phyloP scores from a whole-genome alignment of 176 grass and related monocot genomes.

The Oryza brachyantha region DNA sequence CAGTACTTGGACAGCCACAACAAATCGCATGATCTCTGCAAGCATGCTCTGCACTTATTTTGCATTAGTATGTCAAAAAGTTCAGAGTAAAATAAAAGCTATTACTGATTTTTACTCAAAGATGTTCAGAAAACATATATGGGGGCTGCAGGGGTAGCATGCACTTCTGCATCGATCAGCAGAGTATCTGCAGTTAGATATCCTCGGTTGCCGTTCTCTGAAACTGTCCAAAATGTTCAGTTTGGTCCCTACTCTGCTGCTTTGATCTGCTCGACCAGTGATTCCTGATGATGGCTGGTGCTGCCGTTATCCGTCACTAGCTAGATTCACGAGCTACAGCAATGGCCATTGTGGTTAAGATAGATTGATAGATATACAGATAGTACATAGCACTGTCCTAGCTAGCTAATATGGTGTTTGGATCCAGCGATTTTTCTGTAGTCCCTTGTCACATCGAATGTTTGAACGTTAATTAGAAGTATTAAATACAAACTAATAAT shows the following conservation, averaged over 20 bases:
- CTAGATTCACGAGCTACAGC: not conserved
- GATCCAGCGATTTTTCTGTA: no score
- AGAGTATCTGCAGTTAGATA: not conserved
- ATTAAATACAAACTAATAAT: no score
- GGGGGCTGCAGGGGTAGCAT: no score
- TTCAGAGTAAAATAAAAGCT: not conserved
- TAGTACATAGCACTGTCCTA: not conserved
- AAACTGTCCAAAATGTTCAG: slow-evolving; percentile 6
- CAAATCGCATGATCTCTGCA: not conserved
- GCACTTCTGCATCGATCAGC: no score
- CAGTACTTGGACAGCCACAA: not conserved
- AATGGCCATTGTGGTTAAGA: not conserved
- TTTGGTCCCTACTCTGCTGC: slow-evolving; percentile 16
- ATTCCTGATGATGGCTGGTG: not conserved
- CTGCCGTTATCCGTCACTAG: not conserved
- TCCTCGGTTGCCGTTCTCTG: slow-evolving; percentile 7
- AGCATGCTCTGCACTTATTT: no score
- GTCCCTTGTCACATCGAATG: no score
- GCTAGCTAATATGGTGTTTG: no score
- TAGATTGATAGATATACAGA: not conserved
- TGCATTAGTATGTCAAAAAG: no score
- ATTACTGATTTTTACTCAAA: no score
- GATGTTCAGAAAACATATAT: not conserved
- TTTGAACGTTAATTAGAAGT: no score
- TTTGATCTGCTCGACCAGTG: not conserved